Percentiles rank a stretch among this genome's conserved stretches.
Evolutionary conservation across 192 early-diverging fungal genomes (phyloP).

Genomic region (Martensiomyces pterosporus): DNA sequence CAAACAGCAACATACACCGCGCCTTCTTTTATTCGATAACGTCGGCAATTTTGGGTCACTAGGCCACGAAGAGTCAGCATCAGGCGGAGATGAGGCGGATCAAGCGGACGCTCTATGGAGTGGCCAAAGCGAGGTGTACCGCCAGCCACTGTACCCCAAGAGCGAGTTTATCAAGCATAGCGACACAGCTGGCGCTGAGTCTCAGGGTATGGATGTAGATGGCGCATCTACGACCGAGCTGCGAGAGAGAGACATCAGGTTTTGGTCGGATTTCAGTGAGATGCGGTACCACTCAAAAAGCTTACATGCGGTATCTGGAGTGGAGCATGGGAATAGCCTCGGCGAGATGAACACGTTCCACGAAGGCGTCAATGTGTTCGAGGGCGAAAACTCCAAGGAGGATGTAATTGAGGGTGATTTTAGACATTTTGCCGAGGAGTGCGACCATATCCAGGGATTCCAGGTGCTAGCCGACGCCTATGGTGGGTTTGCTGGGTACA

Average conservation of each 20-base stretch:
- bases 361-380: constrained; percentile 53
- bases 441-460: constrained; percentile 59
- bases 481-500: constrained; percentile 71
- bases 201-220: too few relatives aligned
- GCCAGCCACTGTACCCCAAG: constrained; percentile 13
- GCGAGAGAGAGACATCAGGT: constrained; percentile 9
- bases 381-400: constrained; percentile 13
- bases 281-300: constrained; percentile 73
- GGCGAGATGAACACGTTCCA: constrained; percentile 55
- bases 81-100: constrained; percentile 7
- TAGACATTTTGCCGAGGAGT: constrained; percentile 34
- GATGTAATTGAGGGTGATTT: constrained; percentile 40
- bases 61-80: not conserved
- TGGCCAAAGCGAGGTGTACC: constrained; percentile 28
- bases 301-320: constrained; percentile 46
- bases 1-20: constrained; percentile 64
- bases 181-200: too few relatives aligned
- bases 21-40: constrained; percentile 75
- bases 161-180: too few relatives aligned
- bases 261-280: constrained; percentile 81
- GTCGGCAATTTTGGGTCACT: constrained; percentile 56
- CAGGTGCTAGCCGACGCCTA: constrained; percentile 61
- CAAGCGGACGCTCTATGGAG: constrained; percentile 11
- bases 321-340: constrained; percentile 54
- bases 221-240: not conserved